phyloP scores from a whole-genome alignment of 805 yeast species.

The Saccharomycopsis javanensis region DNA sequence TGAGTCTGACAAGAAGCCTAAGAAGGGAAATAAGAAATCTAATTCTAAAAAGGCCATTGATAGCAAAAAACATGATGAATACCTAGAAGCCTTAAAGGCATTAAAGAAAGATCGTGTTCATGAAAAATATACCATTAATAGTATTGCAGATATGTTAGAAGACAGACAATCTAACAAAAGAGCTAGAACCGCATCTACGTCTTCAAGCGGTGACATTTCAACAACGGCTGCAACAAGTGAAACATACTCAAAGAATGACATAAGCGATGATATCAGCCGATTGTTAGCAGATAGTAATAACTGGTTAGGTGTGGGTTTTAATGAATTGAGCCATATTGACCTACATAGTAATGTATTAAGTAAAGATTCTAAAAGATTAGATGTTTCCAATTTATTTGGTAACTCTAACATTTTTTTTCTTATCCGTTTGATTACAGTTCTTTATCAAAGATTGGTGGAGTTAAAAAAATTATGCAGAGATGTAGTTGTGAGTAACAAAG shows the following conservation, averaged over 20 bases:
- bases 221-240: background rate
- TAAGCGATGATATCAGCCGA: constrained; percentile 31
- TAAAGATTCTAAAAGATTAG: background rate
- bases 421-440: constrained; percentile 72
- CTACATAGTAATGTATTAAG: background rate
- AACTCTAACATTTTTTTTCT: constrained; percentile 85
- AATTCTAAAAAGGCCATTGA: background rate
- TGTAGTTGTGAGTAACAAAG: constrained; percentile 52
- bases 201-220: background rate
- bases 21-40: background rate
- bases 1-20: background rate
- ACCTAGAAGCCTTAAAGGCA: background rate
- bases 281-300: constrained; percentile 27
- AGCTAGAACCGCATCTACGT: background rate
- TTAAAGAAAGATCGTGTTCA: background rate
- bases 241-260: constrained; percentile 21
- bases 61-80: background rate
- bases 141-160: background rate
- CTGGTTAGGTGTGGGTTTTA: constrained; percentile 4
- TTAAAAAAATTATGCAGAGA: constrained; percentile 59
- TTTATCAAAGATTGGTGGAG: constrained; percentile 72
- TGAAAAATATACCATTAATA: background rate
- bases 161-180: background rate
- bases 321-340: constrained; percentile 2
- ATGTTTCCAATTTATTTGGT: constrained; percentile 54